phyloP scores from a whole-genome alignment of 1,284 basidiomycete species.

The Cerioporus squamosus region DNA sequence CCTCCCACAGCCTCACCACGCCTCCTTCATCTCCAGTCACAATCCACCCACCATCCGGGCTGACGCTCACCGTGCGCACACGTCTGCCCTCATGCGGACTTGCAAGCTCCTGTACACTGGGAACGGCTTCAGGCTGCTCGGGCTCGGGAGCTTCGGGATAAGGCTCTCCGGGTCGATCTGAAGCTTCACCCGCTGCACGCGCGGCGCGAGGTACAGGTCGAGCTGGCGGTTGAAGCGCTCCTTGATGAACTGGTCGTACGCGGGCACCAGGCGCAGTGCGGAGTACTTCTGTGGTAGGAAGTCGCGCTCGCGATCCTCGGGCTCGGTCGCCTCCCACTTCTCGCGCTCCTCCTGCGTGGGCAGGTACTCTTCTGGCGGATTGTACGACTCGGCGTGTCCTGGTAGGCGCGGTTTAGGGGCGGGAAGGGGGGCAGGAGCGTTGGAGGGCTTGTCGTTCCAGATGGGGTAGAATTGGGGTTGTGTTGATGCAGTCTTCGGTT shows the following conservation, averaged over 20 bases:
- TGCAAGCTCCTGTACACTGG: constrained; percentile 83
- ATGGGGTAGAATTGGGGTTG: constrained; percentile 88
- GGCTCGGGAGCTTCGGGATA: constrained; percentile 95
- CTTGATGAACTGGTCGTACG: constrained; percentile 91
- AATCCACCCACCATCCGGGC: constrained; percentile 91
- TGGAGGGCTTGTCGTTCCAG: constrained; percentile 79
- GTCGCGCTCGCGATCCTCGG: constrained; percentile 91
- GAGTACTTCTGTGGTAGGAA: constrained; percentile 90
- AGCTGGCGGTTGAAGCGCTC: constrained; percentile 95
- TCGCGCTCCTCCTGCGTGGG: constrained; percentile 87
- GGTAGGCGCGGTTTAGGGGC: constrained; percentile 93
- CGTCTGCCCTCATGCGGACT: constrained; percentile 75
- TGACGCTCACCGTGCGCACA: constrained; percentile 80
- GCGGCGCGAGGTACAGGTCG: constrained; percentile 96
- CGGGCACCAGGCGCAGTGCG: constrained; percentile 89
- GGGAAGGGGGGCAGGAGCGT: constrained; percentile 81
- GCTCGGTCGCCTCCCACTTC: constrained; percentile 86
- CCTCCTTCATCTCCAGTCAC: constrained; percentile 94
- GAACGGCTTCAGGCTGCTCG: constrained; percentile 93
- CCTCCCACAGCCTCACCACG: constrained; percentile 90
- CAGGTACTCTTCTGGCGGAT: constrained; percentile 97
- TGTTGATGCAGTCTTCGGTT: constrained; percentile 74
- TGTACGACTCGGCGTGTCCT: constrained; percentile 95
- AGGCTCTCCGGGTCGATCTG: constrained; percentile 92
- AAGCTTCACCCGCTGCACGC: constrained; percentile 86